Evolutionary conservation across 768 basidiomycete genomes (phyloP), one percentile per base, ranked within the genome.

Genomic region (Mycena floridula): DNA sequence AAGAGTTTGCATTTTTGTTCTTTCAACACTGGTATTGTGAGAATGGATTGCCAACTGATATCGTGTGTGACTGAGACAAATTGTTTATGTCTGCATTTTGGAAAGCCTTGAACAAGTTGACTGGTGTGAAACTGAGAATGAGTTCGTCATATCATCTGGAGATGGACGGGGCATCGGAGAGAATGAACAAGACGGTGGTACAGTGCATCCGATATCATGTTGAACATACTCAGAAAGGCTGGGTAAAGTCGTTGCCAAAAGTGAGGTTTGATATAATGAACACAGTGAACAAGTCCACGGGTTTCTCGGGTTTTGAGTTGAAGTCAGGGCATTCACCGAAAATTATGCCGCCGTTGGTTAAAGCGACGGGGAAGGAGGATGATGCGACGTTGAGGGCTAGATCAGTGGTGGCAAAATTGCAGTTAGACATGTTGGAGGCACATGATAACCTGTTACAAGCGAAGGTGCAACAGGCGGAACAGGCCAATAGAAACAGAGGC

Each of bases 81-180:
- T n/a, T n/a, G n/a, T n/a, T n/a, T n/a, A n/a, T n/a, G n/a, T n/a
- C n/a, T n/a, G 32, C 47, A 56, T 61, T 72, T 37, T 73, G 70
- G 69, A 45, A 28, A 20, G 42, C 52, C 6, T 48, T 69, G 0
- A 47, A 57, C 39, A 39, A 42, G 6, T 47, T 60, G 0, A 59
- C 64, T 3, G 61, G 67, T 0, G 48, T 64, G 1, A 51, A 59
- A 4, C 43, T 67, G 0, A 56, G 57, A 21, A 53, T 72, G 49
- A 69, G 67, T 0, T 63, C 63, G 0, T 42, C 65, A 0, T 69
- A 59, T 35, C 69, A 73, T 26, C 68, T 65, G 0, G 54, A 73
- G 39, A 70, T 65, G 0, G 63, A 72, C 45, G 68, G 69, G 0
- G 25, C 54, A 1, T 65, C 59, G 20, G 62, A 73, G 46, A 43